Base-by-base conservation (phyloP, 1,284 basidiomycete genomes). In the Melampsora allii-populina region DNA sequence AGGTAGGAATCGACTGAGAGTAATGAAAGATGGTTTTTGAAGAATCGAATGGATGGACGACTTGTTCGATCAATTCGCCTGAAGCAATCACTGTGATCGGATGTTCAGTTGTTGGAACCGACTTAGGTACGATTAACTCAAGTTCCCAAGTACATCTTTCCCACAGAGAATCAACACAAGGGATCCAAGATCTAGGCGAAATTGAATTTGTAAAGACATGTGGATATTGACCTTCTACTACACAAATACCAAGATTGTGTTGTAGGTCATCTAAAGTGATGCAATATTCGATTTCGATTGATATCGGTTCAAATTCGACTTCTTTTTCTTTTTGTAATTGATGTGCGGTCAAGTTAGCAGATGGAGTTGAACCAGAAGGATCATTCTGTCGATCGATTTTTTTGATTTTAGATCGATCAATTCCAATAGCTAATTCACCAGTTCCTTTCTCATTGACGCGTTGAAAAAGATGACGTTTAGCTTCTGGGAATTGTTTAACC, bases 91-190 rank as follows among this genome's bases (percentile, higher is more conserved):
- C 95, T 42, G 92, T 85, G 3, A 92, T 90, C 6, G 29, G 63
- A 33, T 50, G 24, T 9, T 24, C 24, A 19, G n/a, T 33, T 27
- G 21, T 59, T 36, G n/a, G 4, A 4, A 31, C 19, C 14, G 24
- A 65, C 75, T 90, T 87, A 58, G 94, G 94, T 24, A 97, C 94
- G 71, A 98, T 88, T 80, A 97, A 91, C 81, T 98, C 92, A 68
- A 98, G 89, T 80, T 98, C 96, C 96, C 96, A 99, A 2, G 95
- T 96, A 79, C 92, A 97, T 79, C 92, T 89, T 82, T 97, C 95
- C 91, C 93, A 97, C 14, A 95, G 82, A 80, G 88, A 92, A 82
- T 99, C 96, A 14, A 98, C 83, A 79, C 96, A 99, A 3, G 96
- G 96, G 10, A 98, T 90, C 96, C 96, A 99, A 79, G 92, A 93